Evolutionary conservation across 805 yeast species (phyloP).

Genomic region (Yarrowia sp.): DNA sequence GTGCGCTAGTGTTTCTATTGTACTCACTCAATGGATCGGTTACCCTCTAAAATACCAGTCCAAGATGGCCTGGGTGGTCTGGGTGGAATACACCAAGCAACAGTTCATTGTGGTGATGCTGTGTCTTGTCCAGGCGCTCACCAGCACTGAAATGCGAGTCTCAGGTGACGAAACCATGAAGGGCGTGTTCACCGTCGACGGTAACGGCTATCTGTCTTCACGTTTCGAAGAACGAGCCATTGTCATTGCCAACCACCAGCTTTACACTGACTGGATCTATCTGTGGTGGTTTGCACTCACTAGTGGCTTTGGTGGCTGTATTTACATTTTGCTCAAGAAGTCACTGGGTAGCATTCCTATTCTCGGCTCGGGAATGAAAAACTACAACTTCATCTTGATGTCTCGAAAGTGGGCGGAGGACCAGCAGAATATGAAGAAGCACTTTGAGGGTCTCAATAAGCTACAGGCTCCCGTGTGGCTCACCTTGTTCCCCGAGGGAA

Average conservation of each 20-base stretch:
- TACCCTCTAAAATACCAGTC: constrained; percentile 34
- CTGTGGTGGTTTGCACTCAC: constrained; percentile 83
- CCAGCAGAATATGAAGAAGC: constrained; percentile 53
- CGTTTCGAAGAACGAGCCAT: constrained; percentile 52
- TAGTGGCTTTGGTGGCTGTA: constrained; percentile 57
- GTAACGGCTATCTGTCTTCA: constrained; percentile 32
- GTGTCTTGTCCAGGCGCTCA: constrained; percentile 34
- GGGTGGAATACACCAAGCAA: constrained; percentile 38
- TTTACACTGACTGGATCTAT: constrained; percentile 90
- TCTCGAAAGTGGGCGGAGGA: constrained; percentile 86
- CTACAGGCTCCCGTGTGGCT: constrained; percentile 56
- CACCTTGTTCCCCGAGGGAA: constrained; percentile 90
- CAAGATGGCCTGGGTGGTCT: constrained; percentile 33
- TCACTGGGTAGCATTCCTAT: constrained; percentile 68
- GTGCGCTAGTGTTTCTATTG: not conserved
- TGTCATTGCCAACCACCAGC: constrained; percentile 85
- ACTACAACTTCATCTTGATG: constrained; percentile 72
- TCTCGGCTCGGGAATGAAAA: constrained; percentile 81
- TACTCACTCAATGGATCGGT: constrained; percentile 34
- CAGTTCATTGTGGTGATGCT: constrained; percentile 36
- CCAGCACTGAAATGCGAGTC: constrained; percentile 34
- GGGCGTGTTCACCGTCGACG: constrained; percentile 31
- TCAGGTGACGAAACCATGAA: constrained; percentile 34
- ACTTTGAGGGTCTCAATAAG: constrained; percentile 52
- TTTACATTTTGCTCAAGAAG: constrained; percentile 74